Conservation (phyloP, 2,329 filamentous ascomycete genomes). For the Penicillium sp. region DNA sequence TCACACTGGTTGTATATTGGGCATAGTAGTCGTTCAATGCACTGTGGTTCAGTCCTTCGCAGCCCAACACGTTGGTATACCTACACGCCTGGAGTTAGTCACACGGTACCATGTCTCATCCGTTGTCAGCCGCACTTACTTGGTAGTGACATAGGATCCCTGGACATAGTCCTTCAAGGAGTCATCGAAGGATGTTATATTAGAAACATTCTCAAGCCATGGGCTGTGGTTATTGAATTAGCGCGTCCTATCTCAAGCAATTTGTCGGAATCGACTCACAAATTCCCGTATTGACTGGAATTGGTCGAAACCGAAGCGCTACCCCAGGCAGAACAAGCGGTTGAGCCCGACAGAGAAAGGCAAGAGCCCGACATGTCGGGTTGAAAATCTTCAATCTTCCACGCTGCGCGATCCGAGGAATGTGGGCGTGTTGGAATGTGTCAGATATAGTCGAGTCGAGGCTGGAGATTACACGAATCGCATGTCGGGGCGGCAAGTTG, state of each 20-base stretch:
- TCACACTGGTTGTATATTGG: constrained; percentile 85
- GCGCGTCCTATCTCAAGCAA: constrained; percentile 22
- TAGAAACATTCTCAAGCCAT: constrained; percentile 82
- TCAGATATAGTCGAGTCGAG: constrained; percentile 16
- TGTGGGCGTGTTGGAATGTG: constrained; percentile 23
- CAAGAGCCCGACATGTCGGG: constrained; percentile 51
- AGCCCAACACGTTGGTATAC: constrained; percentile 81
- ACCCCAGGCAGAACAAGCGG: constrained; percentile 72
- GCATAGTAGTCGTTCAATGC: constrained; percentile 86
- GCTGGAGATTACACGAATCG: constrained; percentile 8
- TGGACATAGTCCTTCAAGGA: constrained; percentile 71
- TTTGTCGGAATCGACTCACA: constrained; percentile 56
- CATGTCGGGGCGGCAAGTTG: too few relatives aligned
- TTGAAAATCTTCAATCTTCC: constrained; percentile 26
- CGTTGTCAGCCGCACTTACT: constrained; percentile 60
- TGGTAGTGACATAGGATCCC: constrained; percentile 73
- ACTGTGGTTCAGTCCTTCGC: constrained; percentile 73
- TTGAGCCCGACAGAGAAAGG: constrained; percentile 72
- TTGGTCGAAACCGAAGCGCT: constrained; percentile 72
- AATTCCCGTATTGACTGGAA: constrained; percentile 61
- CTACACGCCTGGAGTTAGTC: constrained; percentile 52
- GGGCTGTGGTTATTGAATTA: constrained; percentile 60
- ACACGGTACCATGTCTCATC: neutral
- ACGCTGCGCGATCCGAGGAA: constrained; percentile 12
- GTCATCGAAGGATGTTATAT: constrained; percentile 77